Evolutionary conservation across 2,329 filamentous ascomycete species (phyloP).

Genomic region (Daldinia eschscholtzii): DNA sequence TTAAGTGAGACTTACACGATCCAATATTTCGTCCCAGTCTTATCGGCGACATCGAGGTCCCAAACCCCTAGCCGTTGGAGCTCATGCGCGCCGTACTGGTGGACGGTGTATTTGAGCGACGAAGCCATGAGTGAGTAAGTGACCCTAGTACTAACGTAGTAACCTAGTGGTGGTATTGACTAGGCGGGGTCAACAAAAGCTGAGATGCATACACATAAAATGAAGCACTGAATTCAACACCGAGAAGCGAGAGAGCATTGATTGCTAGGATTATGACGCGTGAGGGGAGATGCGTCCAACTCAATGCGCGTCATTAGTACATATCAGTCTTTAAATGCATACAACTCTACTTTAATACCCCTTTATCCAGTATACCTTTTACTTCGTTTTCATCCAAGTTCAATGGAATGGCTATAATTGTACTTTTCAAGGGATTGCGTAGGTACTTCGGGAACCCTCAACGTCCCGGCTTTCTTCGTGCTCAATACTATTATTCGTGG

Average conservation of each 20-base stretch:
- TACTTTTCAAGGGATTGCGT: background rate
- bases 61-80: conserved; percentile 64
- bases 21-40: conserved; percentile 46
- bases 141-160: background rate
- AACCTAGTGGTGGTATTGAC: too few species aligned
- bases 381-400: background rate
- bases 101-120: conserved; percentile 48
- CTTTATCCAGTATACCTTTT: background rate
- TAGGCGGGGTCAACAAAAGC: too few species aligned
- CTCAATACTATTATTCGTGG: conserved; percentile 9
- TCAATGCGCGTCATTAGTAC: conserved; percentile 28
- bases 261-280: conserved; percentile 7
- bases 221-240: background rate
- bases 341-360: background rate
- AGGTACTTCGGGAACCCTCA: background rate
- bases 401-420: background rate
- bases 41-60: conserved; percentile 49
- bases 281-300: conserved; percentile 15
- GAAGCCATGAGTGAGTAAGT: conserved; percentile 44
- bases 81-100: conserved; percentile 52
- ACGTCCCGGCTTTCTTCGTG: background rate
- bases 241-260: background rate
- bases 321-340: conserved; percentile 25
- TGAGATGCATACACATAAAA: background rate
- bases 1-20: conserved; percentile 47